Percentiles rank a stretch among this genome's conserved stretches.
Conservation (phyloP, 495 filamentous ascomycete genomes). For the Jackrogersella minutella region DNA sequence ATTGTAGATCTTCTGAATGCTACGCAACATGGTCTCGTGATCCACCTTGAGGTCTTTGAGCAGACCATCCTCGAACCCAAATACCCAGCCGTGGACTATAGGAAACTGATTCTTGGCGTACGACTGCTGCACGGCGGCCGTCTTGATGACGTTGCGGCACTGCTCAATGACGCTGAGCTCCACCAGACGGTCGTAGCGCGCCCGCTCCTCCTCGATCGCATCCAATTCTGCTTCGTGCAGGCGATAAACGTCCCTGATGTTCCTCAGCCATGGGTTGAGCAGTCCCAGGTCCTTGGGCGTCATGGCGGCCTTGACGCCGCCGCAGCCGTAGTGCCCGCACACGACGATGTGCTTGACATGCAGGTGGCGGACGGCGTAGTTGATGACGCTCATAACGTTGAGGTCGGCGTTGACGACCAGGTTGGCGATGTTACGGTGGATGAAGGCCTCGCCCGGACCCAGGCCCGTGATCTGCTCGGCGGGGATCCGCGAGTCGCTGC, state of each 20-base stretch:
- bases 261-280: conserved; percentile 68
- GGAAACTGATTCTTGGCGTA: conserved; percentile 61
- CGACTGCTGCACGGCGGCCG: conserved; percentile 62
- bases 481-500: conserved; percentile 69
- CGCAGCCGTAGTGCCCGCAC: conserved; percentile 71
- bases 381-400: conserved; percentile 68
- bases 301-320: conserved; percentile 69
- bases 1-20: conserved; percentile 66
- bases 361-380: conserved; percentile 67
- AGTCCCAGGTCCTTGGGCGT: conserved; percentile 64
- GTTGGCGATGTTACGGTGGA: conserved; percentile 72
- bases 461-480: conserved; percentile 67
- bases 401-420: conserved; percentile 65
- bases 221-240: conserved; percentile 65
- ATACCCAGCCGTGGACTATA: conserved; percentile 66
- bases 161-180: conserved; percentile 69
- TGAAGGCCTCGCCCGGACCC: conserved; percentile 66
- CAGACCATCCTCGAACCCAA: conserved; percentile 60
- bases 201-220: conserved; percentile 53
- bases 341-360: conserved; percentile 71
- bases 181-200: conserved; percentile 63
- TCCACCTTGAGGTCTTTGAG: conserved; percentile 63
- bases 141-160: conserved; percentile 66
- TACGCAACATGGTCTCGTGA: conserved; percentile 51
- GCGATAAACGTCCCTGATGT: conserved; percentile 67